Evolutionary conservation across 805 yeast species (phyloP).

Genomic region (Alloascoidea hylecoeti): DNA sequence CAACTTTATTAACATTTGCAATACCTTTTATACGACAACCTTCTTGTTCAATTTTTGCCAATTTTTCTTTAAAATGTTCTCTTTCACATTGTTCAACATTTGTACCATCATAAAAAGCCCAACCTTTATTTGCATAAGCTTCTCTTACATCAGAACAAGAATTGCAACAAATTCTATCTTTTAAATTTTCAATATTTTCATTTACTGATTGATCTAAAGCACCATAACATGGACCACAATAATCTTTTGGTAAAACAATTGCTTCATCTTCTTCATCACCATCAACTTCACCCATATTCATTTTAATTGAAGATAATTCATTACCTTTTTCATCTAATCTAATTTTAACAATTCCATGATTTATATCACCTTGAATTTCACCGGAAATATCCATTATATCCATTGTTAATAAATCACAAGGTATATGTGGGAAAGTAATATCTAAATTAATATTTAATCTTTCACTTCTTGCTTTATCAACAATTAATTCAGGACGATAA

Average conservation of each 20-base stretch:
- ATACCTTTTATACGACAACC: constrained; percentile 84
- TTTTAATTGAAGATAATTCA: constrained; percentile 26
- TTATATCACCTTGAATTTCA: constrained; percentile 63
- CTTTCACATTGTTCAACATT: constrained; percentile 82
- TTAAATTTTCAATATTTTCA: constrained; percentile 6
- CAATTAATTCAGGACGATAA: constrained; percentile 73
- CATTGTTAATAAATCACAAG: constrained; percentile 64
- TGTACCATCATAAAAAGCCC: constrained; percentile 88
- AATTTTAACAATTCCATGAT: constrained; percentile 57
- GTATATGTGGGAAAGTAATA: constrained; percentile 69
- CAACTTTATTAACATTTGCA: constrained; percentile 68
- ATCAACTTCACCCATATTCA: constrained; percentile 13
- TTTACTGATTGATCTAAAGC: constrained; percentile 32
- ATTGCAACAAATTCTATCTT: constrained; percentile 60
- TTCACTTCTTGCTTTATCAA: constrained; percentile 59
- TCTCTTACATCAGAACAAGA: constrained; percentile 67
- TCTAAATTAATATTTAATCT: constrained; percentile 71
- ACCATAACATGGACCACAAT: constrained; percentile 91
- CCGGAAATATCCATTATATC: constrained; percentile 88
- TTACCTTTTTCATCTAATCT: constrained; percentile 44
- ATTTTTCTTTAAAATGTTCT: constrained; percentile 65
- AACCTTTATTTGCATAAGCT: constrained; percentile 64
- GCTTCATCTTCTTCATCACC: constrained; percentile 14
- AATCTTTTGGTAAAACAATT: constrained; percentile 21
- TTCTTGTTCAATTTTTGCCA: constrained; percentile 49